Evolutionary conservation across 2,329 filamentous ascomycete species (phyloP).

Genomic region (Stylonectria norvegica): DNA sequence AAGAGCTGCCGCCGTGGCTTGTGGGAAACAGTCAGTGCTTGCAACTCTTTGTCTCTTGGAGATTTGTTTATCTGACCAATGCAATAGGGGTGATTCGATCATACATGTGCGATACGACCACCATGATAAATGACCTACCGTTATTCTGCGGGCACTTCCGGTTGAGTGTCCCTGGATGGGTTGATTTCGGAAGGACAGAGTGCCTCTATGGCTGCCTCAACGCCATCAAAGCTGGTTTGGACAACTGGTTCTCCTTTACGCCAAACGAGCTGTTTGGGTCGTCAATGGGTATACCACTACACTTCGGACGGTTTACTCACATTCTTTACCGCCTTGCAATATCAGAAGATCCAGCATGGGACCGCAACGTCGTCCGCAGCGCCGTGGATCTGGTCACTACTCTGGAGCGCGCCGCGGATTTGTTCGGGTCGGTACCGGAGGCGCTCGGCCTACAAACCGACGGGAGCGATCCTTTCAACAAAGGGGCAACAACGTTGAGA

Average conservation of each 20-base stretch:
- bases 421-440: conserved; percentile 2
- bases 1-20: conserved; percentile 21
- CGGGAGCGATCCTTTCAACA: conserved; percentile 8
- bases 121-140: conserved; percentile 37
- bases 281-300: conserved; percentile 25
- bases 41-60: background rate
- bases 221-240: conserved; percentile 25
- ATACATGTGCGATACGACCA: conserved; percentile 35
- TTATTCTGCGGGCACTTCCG: conserved; percentile 15
- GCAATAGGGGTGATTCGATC: conserved; percentile 33
- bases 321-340: conserved; percentile 24
- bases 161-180: conserved; percentile 8
- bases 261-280: conserved; percentile 26
- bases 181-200: conserved; percentile 18
- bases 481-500: conserved; percentile 5
- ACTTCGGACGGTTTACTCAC: conserved; percentile 33
- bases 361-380: conserved; percentile 30
- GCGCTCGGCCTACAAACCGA: conserved; percentile 1
- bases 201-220: conserved; percentile 29
- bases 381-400: conserved; percentile 32
- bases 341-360: conserved; percentile 38
- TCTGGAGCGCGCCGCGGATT: conserved; percentile 5
- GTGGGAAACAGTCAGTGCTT: conserved; percentile 28
- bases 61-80: background rate
- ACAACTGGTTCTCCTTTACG: conserved; percentile 31